Evolutionary conservation across 2,329 filamentous ascomycete genomes (phyloP).

Genomic region (Lecanicillium sp.): DNA sequence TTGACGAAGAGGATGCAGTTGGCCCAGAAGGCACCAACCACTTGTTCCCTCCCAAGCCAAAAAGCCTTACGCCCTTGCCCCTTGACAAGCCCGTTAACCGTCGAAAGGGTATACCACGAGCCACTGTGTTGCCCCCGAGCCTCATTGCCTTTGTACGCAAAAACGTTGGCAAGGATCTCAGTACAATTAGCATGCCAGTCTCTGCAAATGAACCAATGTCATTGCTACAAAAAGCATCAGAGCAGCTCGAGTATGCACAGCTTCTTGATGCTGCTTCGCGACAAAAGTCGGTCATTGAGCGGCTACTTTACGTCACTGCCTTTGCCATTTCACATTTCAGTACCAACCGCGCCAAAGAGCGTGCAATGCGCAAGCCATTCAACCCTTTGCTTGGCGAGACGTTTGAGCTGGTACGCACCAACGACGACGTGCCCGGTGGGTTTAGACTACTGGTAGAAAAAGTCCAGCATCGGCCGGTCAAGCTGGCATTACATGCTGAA

Average conservation of each 20-base stretch:
- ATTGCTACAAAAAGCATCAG: slow-evolving; percentile 77
- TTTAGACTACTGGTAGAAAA: slow-evolving; percentile 95
- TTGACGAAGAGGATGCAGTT: slow-evolving; percentile 49
- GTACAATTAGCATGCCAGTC: slow-evolving; percentile 94
- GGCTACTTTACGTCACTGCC: slow-evolving; percentile 76
- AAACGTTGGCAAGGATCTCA: slow-evolving; percentile 96
- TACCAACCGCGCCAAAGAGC: slow-evolving; percentile 74
- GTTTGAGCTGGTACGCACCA: slow-evolving; percentile 81
- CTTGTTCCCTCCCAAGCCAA: slow-evolving; percentile 69
- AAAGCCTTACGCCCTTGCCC: slow-evolving; percentile 69
- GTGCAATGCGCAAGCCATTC: slow-evolving; percentile 90
- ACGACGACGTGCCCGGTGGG: slow-evolving; percentile 60
- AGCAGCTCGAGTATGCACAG: slow-evolving; percentile 84
- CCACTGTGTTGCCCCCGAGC: slow-evolving; percentile 76
- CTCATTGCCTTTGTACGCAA: slow-evolving; percentile 91
- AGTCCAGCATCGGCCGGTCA: slow-evolving; percentile 84
- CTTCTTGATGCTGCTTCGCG: slow-evolving; percentile 70
- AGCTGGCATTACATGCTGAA: slow-evolving; percentile 90
- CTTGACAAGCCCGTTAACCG: slow-evolving; percentile 56
- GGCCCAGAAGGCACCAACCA: slow-evolving; percentile 50
- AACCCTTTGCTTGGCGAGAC: slow-evolving; percentile 96
- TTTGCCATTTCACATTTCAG: slow-evolving; percentile 89
- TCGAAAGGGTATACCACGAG: slow-evolving; percentile 60
- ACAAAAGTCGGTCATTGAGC: slow-evolving; percentile 52
- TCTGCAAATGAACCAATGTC: slow-evolving; percentile 92